Evolutionary conservation across 768 basidiomycete species (phyloP).

Genomic region (Leccinum disarticulatum): DNA sequence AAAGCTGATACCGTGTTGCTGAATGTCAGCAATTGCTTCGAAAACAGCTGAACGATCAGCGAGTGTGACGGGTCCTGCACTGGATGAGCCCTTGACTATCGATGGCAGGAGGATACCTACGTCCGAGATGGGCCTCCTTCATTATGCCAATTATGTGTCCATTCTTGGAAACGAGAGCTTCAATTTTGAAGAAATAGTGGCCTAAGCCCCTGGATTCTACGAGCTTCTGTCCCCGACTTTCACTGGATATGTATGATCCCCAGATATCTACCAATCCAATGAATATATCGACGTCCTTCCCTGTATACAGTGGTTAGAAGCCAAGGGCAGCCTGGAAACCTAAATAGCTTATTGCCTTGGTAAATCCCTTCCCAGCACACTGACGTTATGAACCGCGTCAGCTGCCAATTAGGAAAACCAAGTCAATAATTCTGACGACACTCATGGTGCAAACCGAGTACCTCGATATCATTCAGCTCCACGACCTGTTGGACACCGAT

Average conservation of each 20-base stretch:
- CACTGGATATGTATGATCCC: slow-evolving; percentile 23
- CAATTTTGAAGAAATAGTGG: slow-evolving; percentile 30
- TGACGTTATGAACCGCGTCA: slow-evolving; percentile 25
- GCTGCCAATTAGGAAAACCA: slow-evolving; percentile 6
- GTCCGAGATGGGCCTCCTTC: slow-evolving; percentile 30
- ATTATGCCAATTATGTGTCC: slow-evolving; percentile 32
- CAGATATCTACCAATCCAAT: slow-evolving; percentile 30
- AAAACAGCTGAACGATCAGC: slow-evolving; percentile 30
- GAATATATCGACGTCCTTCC: slow-evolving; percentile 27
- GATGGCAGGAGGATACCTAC: slow-evolving; percentile 13
- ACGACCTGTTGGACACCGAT: slow-evolving; percentile 23
- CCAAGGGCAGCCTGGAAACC: not conserved
- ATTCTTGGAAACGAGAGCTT: slow-evolving; percentile 32
- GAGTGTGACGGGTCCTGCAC: slow-evolving; percentile 20
- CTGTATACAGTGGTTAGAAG: slow-evolving; percentile 12
- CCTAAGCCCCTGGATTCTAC: slow-evolving; percentile 29
- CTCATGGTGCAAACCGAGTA: not conserved
- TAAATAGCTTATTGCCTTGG: slow-evolving; percentile 16
- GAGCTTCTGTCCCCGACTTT: slow-evolving; percentile 32
- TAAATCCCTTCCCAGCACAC: slow-evolving; percentile 32
- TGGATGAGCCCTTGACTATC: slow-evolving; percentile 7
- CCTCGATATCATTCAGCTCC: slow-evolving; percentile 33
- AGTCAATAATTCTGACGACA: not conserved
- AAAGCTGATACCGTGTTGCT: slow-evolving; percentile 28
- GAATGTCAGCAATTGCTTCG: slow-evolving; percentile 33